Percentiles rank a stretch among this genome's conserved stretches.
These are phyloP conservation scores for Capsicum rhomboideum DNA, from an alignment of 257 asterid genomes.

Conservation along the genomic window DNA sequence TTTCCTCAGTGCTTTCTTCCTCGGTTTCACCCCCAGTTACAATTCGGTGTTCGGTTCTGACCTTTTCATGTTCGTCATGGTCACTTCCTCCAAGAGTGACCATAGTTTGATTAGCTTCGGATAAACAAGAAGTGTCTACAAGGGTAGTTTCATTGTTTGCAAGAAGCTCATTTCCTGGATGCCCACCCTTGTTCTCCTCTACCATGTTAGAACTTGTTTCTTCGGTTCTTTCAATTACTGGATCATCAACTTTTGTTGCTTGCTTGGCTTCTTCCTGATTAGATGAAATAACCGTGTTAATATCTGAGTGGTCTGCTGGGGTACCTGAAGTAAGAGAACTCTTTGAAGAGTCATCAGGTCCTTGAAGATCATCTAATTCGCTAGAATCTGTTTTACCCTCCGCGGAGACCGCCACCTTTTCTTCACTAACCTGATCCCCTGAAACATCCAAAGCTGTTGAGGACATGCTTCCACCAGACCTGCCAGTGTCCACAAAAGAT, in stretches of 20 bases:
- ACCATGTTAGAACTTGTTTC: slow-evolving; percentile 5
- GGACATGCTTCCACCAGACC: slow-evolving; percentile 14
- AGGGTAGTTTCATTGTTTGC: slow-evolving; percentile 7
- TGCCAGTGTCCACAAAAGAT: slow-evolving; percentile 2
- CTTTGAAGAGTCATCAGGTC: background rate
- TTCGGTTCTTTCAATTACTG: slow-evolving; percentile 8
- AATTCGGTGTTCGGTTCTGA: background rate
- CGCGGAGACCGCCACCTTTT: background rate
- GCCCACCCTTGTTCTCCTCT: slow-evolving; percentile 9
- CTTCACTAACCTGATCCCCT: slow-evolving; percentile 6
- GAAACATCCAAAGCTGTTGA: slow-evolving; percentile 7
- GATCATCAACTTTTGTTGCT: slow-evolving; percentile 6
- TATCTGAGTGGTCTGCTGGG: slow-evolving; percentile 12
- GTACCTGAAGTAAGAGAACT: background rate
- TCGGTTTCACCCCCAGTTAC: slow-evolving; percentile 15
- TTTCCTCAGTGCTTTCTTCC: slow-evolving; percentile 16
- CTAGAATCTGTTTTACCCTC: slow-evolving; percentile 7
- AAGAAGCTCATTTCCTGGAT: slow-evolving; percentile 15
- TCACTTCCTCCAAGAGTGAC: slow-evolving; percentile 15
- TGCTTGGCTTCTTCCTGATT: slow-evolving; percentile 14
- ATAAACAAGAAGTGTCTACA: background rate
- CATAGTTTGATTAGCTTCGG: slow-evolving; percentile 17
- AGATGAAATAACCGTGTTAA: slow-evolving; percentile 6
- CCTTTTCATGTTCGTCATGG: slow-evolving; percentile 13
- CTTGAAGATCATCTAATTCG: slow-evolving; percentile 6